Evolutionary conservation across 2,329 filamentous ascomycete species (phyloP).

Genomic region (Gliomastix tumulicola): DNA sequence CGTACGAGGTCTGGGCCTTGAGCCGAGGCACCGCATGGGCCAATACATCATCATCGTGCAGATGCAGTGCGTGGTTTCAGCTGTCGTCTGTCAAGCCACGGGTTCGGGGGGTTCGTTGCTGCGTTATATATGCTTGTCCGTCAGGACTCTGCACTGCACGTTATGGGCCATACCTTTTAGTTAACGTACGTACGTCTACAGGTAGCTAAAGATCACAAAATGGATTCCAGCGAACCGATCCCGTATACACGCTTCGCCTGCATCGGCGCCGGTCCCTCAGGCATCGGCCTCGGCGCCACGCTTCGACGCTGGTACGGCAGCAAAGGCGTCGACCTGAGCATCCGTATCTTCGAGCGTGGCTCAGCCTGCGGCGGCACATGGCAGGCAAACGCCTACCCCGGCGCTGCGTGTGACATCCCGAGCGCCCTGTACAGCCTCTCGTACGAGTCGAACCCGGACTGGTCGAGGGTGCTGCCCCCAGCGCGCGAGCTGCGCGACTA

Average conservation of each 20-base stretch:
- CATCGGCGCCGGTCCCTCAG: conserved; percentile 56
- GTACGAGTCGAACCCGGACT: conserved; percentile 53
- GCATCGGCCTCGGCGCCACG: conserved; percentile 53
- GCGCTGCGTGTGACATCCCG: conserved; percentile 49
- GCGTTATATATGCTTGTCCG: too few species aligned
- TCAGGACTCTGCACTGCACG: too few species aligned
- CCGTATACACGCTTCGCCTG: conserved; percentile 31
- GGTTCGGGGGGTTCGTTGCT: too few species aligned
- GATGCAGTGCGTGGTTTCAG: too few species aligned
- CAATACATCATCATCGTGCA: too few species aligned
- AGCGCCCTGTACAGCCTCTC: conserved; percentile 54
- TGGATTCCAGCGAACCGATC: too few species aligned
- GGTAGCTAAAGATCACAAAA: too few species aligned
- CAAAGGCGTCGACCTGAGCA: conserved; percentile 51
- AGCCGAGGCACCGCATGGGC: too few species aligned
- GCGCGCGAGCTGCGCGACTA: conserved; percentile 51
- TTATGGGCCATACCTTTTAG: too few species aligned
- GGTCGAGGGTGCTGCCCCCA: conserved; percentile 50
- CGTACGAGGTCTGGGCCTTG: too few species aligned
- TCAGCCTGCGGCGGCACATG: conserved; percentile 56
- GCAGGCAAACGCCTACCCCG: conserved; percentile 55
- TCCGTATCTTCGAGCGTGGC: conserved; percentile 53
- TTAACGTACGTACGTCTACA: too few species aligned
- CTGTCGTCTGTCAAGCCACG: too few species aligned
- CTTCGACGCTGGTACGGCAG: conserved; percentile 50